Base-by-base conservation (phyloP, 495 filamentous ascomycete species). In the Aspergillus nidulans region DNA sequence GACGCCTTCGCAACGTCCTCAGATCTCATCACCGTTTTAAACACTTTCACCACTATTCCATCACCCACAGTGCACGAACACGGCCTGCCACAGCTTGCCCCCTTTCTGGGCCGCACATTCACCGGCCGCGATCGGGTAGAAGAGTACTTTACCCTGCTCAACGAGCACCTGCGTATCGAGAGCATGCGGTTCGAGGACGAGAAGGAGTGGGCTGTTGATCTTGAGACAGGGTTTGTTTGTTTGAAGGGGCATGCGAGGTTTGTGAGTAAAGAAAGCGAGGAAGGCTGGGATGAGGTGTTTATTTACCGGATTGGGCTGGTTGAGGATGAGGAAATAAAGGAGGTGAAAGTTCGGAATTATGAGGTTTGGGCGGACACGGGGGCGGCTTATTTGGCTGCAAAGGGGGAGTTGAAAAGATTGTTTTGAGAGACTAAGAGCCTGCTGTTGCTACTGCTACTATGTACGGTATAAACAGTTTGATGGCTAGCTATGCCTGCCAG, bases 301-400 rank as follows among this genome's bases (percentile, higher is more conserved):
- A 63, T 69, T 10, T 87, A 86, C 64, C 67, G 77, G 28, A 58
- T 87, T 30, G 67, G 49, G 39, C 70, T 85, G 53, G 77, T 76
- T 19, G 77, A 75, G 21, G 63, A 63, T 9, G 68, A 72, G 32
- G 49, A 23, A 12, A 59, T 49, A 9, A 28, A 62, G 20, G 47
- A 52, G 47, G 44, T 68, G 15, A 80, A 74, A 61, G 69, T 85
- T 10, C 56, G 55, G 20, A 73, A 69, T 53, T 87, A 83, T 67
- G 70, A 77, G 55, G 70, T 86, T 32, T 87, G 84, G 84, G 84
- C 81, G 24, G 84, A 87, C 73, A 80, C 81, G 3, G 84, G 83
- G 10, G 83, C 83, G 24, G 81, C 80, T 19, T 84, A 81, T 72
- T 67, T 86, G 52, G 83, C 83, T 18, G 67, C 73, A 36, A 52